Conservation (phyloP, 306 rosid species). For the Vicia villosa region DNA sequence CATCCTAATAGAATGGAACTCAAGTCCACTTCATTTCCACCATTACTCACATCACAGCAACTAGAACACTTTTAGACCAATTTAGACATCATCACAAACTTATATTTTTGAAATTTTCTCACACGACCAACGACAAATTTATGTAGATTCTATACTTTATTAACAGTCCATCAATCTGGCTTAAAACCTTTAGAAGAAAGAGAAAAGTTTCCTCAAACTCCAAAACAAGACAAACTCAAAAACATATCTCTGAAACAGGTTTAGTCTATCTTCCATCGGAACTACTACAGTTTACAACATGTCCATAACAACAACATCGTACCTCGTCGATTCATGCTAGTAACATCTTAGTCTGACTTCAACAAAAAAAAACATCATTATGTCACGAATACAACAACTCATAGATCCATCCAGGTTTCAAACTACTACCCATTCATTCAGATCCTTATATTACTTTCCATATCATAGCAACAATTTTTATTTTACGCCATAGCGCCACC, state of each 20-base stretch:
- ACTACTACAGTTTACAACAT: background rate
- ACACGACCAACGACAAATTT: too few species aligned
- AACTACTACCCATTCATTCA: too few species aligned
- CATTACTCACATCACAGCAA: too few species aligned
- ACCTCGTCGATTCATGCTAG: background rate
- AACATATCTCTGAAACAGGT: background rate
- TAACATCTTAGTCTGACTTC: background rate
- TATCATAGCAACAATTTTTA: too few species aligned
- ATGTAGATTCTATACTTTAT: too few species aligned
- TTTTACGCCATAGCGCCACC: background rate
- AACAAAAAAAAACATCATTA: background rate
- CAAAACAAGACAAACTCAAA: background rate
- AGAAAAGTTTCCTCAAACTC: background rate
- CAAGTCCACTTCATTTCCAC: too few species aligned
- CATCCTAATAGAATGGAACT: too few species aligned
- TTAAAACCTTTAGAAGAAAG: background rate
- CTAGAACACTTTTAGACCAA: too few species aligned
- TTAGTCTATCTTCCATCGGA: background rate
- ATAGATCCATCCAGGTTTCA: background rate
- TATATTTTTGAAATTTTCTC: too few species aligned
- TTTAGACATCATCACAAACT: too few species aligned
- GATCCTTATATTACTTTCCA: too few species aligned
- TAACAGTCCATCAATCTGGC: background rate
- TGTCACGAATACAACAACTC: background rate
- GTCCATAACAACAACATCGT: background rate